phyloP scores from a whole-genome alignment of 2,329 filamentous ascomycete genomes.

The Zopfia rhizophila region DNA sequence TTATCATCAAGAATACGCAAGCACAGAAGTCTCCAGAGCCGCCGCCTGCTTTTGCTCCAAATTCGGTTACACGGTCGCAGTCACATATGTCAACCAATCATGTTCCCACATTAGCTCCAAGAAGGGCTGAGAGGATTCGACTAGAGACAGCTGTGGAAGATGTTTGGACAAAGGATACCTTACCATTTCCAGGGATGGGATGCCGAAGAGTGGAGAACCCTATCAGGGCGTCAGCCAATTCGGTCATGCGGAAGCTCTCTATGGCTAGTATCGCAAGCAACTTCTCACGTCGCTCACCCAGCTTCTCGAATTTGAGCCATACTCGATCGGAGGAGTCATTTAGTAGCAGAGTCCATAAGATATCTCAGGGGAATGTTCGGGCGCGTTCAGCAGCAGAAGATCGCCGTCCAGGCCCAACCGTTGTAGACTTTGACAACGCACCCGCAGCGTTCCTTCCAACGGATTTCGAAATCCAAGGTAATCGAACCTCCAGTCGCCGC shows the following conservation, averaged over 20 bases:
- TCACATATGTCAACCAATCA: constrained; percentile 76
- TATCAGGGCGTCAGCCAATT: constrained; percentile 81
- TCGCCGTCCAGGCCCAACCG: constrained; percentile 39
- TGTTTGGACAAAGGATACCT: constrained; percentile 82
- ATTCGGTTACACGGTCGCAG: constrained; percentile 79
- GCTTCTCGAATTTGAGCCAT: constrained; percentile 59
- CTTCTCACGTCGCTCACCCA: constrained; percentile 77
- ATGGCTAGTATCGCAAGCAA: constrained; percentile 81
- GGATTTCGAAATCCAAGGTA: constrained; percentile 57
- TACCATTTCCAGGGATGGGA: constrained; percentile 87
- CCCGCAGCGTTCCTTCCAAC: constrained; percentile 60
- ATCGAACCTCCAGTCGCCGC: constrained; percentile 34
- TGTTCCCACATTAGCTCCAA: constrained; percentile 76
- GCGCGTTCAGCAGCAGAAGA: constrained; percentile 33
- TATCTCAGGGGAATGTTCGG: constrained; percentile 37
- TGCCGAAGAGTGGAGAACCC: constrained; percentile 74
- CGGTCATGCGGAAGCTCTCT: constrained; percentile 88
- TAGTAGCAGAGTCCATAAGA: constrained; percentile 38
- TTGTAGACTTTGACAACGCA: constrained; percentile 60
- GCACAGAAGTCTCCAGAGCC: constrained; percentile 68
- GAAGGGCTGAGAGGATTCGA: constrained; percentile 78
- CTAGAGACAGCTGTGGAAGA: constrained; percentile 79
- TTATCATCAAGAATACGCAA: constrained; percentile 88
- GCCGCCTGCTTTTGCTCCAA: constrained; percentile 55
- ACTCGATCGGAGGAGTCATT: constrained; percentile 48